These are phyloP conservation scores for Cytospora mali DNA, from an alignment of 2,329 filamentous ascomycete genomes.

Conservation along the genomic window DNA sequence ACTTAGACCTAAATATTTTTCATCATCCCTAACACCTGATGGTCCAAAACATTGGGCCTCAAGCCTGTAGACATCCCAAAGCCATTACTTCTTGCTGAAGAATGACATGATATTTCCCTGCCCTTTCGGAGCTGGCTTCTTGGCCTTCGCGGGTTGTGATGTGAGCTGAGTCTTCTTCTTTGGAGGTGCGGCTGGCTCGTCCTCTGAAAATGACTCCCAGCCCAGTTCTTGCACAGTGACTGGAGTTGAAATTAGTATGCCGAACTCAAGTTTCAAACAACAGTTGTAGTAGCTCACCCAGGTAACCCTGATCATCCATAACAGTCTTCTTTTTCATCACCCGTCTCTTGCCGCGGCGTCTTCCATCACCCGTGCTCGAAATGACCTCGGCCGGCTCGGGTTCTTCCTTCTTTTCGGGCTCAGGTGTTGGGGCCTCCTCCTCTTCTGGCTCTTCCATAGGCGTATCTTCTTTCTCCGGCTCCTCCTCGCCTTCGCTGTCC, in stretches of 20 bases:
- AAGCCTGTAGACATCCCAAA: not conserved
- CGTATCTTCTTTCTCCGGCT: conserved; percentile 24
- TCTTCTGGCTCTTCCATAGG: conserved; percentile 38
- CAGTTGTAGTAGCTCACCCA: conserved; percentile 61
- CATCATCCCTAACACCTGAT: not conserved
- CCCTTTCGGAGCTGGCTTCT: conserved; percentile 60
- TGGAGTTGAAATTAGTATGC: conserved; percentile 40
- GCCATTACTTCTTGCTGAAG: conserved; percentile 74
- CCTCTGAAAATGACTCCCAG: conserved; percentile 95
- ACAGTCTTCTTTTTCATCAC: conserved; percentile 87
- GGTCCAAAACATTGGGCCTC: not conserved
- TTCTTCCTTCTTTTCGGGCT: conserved; percentile 42
- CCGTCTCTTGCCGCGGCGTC: conserved; percentile 74
- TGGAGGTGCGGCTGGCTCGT: conserved; percentile 63
- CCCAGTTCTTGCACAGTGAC: conserved; percentile 82
- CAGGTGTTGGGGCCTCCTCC: conserved; percentile 44
- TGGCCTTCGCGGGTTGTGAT: conserved; percentile 50
- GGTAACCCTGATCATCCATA: conserved; percentile 86
- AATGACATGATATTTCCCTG: conserved; percentile 92
- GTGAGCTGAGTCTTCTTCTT: conserved; percentile 54
- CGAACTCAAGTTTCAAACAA: not conserved
- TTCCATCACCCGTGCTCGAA: conserved; percentile 57
- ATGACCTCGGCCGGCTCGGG: conserved; percentile 52
- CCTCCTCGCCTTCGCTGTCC: conserved; percentile 29
- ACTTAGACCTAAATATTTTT: no score